Evolutionary conservation across 768 basidiomycete species (phyloP), one percentile per base, ranked within the genome.

Genomic region (Cubamyces sp.): DNA sequence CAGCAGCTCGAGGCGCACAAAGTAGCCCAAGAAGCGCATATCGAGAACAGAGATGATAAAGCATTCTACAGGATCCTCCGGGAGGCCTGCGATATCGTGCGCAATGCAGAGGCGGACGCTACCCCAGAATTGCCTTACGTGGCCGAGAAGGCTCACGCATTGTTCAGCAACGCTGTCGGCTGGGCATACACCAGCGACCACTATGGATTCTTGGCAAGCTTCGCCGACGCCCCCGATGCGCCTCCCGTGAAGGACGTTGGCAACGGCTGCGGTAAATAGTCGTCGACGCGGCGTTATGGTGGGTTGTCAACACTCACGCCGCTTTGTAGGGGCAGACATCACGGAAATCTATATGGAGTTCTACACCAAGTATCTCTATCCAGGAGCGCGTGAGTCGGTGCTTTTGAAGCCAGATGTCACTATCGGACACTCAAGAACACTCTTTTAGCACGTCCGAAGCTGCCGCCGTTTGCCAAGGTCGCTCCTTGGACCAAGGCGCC

Each of bases 401-500:
- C 9, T 9, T 34, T 9, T 34, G 6, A 11, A 34, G 34, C 11
- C 34, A 34, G n/a, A n/a, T n/a, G n/a, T n/a, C n/a, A 34, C 34
- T 1, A 7, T 11, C 34, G 11, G 34, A 34, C 11, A 34, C 34
- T 11, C 6, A 34, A 2, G 18, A 1, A 12, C 16, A 14, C 21
- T 28, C 26, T 14, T 14, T 6, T 12, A 55, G 54, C 42, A 0
- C 42, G 54, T 2, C 54, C 54, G 3, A 30, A 42, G n/a, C 54
- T 55, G 0, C 54, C 41, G 5, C 16, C 23, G 18, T 48, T 61
- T 30, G 37, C 60, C 26, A 21, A 15, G 9, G 28, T 28, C 0
- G 18, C 41, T 9, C 48, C 72, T n/a, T 75, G 74, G 73, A 65
- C 53, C 18, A 46, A 55, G 11, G 34, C 34, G 34, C 64, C 65